phyloP scores from a whole-genome alignment of 108 stramenopile genomes.

The Cyclotella sp. region DNA sequence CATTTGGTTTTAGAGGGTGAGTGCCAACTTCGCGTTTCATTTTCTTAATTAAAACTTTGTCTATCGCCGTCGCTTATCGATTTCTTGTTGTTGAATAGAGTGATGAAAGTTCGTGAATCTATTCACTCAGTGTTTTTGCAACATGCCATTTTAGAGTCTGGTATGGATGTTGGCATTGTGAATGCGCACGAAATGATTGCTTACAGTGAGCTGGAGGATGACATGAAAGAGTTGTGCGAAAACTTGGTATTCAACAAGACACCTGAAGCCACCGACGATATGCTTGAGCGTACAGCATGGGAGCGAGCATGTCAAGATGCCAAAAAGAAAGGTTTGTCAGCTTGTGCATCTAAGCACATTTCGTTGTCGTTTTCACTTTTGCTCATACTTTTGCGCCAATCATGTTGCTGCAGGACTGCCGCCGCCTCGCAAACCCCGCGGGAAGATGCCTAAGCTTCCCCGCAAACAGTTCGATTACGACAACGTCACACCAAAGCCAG shows the following conservation, averaged over 20 bases:
- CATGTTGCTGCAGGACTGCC: conserved; percentile 79
- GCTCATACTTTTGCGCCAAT: conserved; percentile 96
- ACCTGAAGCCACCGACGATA: conserved; percentile 91
- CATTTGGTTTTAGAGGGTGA: conserved; percentile 96
- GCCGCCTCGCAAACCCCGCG: conserved; percentile 50
- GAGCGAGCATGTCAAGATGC: conserved; percentile 88
- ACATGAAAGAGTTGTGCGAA: conserved; percentile 83
- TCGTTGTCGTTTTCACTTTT: conserved; percentile 96
- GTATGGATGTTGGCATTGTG: conserved; percentile 99
- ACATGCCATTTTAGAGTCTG: conserved; percentile 91
- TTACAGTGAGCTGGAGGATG: conserved; percentile 85
- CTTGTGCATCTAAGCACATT: conserved; percentile 91
- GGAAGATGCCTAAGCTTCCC: conserved; percentile 60
- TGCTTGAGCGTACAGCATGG: conserved; percentile 88
- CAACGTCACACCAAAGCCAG: conserved; percentile 68
- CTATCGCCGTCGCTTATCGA: too few relatives aligned
- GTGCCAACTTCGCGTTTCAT: conserved; percentile 75
- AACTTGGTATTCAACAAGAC: conserved; percentile 89
- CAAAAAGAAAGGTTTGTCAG: conserved; percentile 85
- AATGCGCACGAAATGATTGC: conserved; percentile 95
- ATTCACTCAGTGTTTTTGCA: conserved; percentile 98
- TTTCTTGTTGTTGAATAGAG: conserved; percentile 80
- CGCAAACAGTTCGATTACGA: conserved; percentile 83
- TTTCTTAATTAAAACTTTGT: conserved; percentile 48
- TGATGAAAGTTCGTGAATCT: conserved; percentile 96